Evolutionary conservation across 768 basidiomycete genomes (phyloP).

Genomic region (Lanmaoa rubissima): DNA sequence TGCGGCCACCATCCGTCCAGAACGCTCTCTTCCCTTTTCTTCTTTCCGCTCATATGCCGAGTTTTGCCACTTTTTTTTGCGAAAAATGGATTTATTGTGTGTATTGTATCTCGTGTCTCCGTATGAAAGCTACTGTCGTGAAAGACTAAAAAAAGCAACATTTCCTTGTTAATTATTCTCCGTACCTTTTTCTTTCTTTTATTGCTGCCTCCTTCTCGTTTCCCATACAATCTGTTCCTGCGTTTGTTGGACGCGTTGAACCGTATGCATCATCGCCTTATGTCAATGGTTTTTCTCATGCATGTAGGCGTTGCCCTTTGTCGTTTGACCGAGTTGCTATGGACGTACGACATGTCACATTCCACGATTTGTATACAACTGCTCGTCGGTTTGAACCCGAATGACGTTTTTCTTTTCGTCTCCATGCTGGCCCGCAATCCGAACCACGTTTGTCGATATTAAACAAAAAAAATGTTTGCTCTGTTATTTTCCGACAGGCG

Average conservation of each 20-base stretch:
- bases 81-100: slow-evolving; percentile 8
- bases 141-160: neutral
- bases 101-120: neutral
- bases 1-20: neutral
- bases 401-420: neutral
- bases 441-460: slow-evolving; percentile 7
- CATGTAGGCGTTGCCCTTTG: neutral
- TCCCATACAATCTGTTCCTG: neutral
- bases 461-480: neutral
- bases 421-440: neutral
- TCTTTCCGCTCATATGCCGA: neutral
- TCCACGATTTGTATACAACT: neutral
- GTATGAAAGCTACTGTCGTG: neutral
- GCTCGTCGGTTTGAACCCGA: neutral
- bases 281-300: neutral
- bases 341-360: neutral
- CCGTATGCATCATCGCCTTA: neutral
- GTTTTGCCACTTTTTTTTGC: slow-evolving; percentile 1
- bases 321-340: neutral
- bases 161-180: neutral
- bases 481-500: too few relatives aligned
- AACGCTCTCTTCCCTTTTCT: neutral
- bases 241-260: neutral
- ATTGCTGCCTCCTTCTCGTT: too few relatives aligned
- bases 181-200: neutral